Evolutionary conservation across 345 rosid genomes (phyloP).

Genomic region (Aquilaria malaccensis): DNA sequence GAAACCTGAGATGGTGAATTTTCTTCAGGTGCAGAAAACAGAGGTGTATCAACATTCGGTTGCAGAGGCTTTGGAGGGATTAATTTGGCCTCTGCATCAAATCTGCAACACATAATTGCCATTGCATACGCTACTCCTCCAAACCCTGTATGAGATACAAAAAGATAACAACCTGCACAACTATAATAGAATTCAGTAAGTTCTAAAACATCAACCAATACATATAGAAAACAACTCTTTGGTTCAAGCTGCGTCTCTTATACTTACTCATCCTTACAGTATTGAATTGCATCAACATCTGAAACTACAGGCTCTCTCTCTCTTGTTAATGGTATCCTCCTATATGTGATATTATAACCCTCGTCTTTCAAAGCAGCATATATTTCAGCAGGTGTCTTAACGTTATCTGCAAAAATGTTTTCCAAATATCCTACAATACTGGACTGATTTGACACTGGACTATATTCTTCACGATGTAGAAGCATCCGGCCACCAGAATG

Average conservation of each 20-base stretch:
- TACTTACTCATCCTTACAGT: constrained; percentile 70
- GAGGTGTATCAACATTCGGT: constrained; percentile 24
- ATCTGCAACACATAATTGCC: constrained; percentile 76
- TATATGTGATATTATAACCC: constrained; percentile 56
- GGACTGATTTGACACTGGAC: constrained; percentile 58
- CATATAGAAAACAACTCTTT: too few species aligned
- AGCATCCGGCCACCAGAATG: constrained; percentile 79
- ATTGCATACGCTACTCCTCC: constrained; percentile 92
- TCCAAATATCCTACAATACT: constrained; percentile 93
- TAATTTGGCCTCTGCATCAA: constrained; percentile 47
- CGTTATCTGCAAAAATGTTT: constrained; percentile 68
- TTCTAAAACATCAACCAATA: not conserved
- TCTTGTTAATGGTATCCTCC: constrained; percentile 91
- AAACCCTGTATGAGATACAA: constrained; percentile 84
- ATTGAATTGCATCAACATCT: constrained; percentile 81
- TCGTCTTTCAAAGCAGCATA: constrained; percentile 66
- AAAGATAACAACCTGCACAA: constrained; percentile 72
- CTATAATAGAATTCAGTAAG: constrained; percentile 26
- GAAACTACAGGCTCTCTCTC: constrained; percentile 90
- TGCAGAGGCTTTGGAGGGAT: constrained; percentile 19
- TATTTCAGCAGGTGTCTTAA: constrained; percentile 91
- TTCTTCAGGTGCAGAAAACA: constrained; percentile 23
- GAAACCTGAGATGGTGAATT: constrained; percentile 38
- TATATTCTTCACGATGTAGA: constrained; percentile 92
- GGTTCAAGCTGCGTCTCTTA: not conserved